phyloP scores from a whole-genome alignment of 1,139 yeast genomes.

The Sugiyamaella grinbergsii region DNA sequence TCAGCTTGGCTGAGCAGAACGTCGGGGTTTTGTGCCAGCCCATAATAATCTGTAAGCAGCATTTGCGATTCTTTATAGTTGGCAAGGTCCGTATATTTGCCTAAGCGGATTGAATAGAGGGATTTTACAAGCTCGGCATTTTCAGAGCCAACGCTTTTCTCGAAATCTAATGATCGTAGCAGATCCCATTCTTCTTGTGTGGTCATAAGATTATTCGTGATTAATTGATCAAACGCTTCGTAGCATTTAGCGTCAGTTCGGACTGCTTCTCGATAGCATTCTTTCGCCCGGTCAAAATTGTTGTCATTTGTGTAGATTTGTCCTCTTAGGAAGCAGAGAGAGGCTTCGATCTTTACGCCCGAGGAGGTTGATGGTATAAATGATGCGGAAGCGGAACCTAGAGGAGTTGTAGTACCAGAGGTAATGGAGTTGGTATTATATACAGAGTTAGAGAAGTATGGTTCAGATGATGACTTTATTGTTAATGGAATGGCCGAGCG shows the following conservation, averaged over 20 bases:
- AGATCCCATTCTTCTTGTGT: conserved; percentile 88
- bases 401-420: neutral
- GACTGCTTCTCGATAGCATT: conserved; percentile 85
- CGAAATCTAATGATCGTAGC: conserved; percentile 64
- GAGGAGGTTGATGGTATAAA: neutral
- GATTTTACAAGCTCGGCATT: conserved; percentile 77
- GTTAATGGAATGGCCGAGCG: conserved; percentile 13
- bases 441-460: neutral
- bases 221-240: conserved; percentile 86
- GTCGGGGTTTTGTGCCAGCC: conserved; percentile 68
- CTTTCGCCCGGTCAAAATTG: conserved; percentile 84
- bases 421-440: neutral
- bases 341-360: conserved; percentile 58
- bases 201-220: conserved; percentile 71
- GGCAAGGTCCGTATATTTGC: conserved; percentile 66
- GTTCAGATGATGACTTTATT: conserved; percentile 6
- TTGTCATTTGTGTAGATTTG: conserved; percentile 79
- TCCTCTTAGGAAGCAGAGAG: conserved; percentile 86
- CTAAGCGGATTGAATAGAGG: conserved; percentile 73
- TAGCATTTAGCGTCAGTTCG: conserved; percentile 86
- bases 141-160: conserved; percentile 62
- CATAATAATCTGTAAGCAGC: conserved; percentile 69
- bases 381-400: neutral
- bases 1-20: conserved; percentile 72
- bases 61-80: conserved; percentile 67